A percentile compares a stretch with the other conserved stretches of the same genome.
These are phyloP conservation scores for Ephemerocybe angulata DNA, from an alignment of 768 basidiomycete species.

Conservation along the genomic window DNA sequence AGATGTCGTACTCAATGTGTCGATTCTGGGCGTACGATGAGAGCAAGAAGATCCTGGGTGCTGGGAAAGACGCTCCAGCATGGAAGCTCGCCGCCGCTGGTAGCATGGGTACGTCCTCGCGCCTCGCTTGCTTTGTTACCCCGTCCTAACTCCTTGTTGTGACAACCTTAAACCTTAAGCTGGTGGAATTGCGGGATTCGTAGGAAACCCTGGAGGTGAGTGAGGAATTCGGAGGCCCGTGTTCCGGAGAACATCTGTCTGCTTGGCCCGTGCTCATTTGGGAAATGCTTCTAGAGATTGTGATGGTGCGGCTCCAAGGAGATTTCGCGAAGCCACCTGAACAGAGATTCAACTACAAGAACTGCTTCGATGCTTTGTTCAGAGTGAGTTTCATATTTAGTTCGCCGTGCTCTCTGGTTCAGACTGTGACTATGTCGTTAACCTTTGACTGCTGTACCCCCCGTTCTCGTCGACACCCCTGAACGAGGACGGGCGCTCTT, in stretches of 20 bases:
- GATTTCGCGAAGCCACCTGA: constrained; percentile 87
- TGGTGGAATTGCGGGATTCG: constrained; percentile 78
- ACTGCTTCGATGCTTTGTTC: constrained; percentile 85
- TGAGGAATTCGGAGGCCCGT: constrained; percentile 6
- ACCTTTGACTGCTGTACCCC: too few relatives aligned
- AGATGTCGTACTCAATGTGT: constrained; percentile 90
- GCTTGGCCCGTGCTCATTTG: not conserved
- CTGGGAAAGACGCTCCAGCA: constrained; percentile 65
- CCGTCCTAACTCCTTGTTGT: constrained; percentile 9
- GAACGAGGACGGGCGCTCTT: constrained; percentile 1
- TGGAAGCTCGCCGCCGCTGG: constrained; percentile 82
- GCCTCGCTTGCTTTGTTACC: not conserved
- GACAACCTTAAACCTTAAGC: constrained; percentile 42
- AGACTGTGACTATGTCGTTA: too few relatives aligned
- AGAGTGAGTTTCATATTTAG: constrained; percentile 49
- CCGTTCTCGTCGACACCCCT: too few relatives aligned
- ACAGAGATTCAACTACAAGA: constrained; percentile 86
- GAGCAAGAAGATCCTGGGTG: constrained; percentile 79
- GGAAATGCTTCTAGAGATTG: constrained; percentile 49
- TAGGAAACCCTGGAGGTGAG: constrained; percentile 86
- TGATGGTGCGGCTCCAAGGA: constrained; percentile 87
- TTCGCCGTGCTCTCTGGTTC: not conserved
- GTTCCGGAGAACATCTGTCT: not conserved
- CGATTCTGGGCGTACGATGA: constrained; percentile 94
- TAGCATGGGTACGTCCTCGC: constrained; percentile 66